Evolutionary conservation across 2,329 filamentous ascomycete genomes (phyloP), one percentile per base, ranked within the genome.

Genomic region (Colletotrichum paranaense): DNA sequence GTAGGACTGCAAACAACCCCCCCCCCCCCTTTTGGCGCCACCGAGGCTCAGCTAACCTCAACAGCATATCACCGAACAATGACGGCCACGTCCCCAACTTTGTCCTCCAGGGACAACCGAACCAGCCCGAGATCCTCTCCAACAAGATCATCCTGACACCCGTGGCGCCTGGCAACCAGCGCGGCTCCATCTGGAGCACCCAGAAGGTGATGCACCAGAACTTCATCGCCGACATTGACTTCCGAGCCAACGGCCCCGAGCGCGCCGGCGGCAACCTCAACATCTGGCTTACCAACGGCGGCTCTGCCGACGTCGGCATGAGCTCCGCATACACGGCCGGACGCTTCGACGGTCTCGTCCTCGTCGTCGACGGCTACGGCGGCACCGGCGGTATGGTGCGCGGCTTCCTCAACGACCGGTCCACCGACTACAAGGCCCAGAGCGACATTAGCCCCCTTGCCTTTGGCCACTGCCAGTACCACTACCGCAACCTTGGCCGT

Each of bases 81-180:
- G 73, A 73, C 35, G 74, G 72, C 58, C 56, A 67, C 26, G 84
- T 92, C 62, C 88, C 89, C 74, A 83, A 88, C 80, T 92, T 90
- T 79, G 81, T 83, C 71, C 81, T 91, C 74, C 83, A 87, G 68
- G 90, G 90, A 80, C 85, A 85, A 57, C 94, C 90, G 32, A 81
- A 84, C 75, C 77, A 82, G 46, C 90, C 91, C 76, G 89, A 93
- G 78, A 82, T 93, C 73, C 90, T 98, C 73, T 97, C 95, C 76
- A 96, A 98, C 87, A 95, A 95, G 81, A 81, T 98, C 73, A 93
- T 99, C 81, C 90, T 99, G 70, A 99, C 97, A 1, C 96, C 97
- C 12, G 92, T 95, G 16, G 92, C 92, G 62, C 95, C 95, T 6
- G 97, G 97, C 68, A 95, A 95, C 83, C 92, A 94, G 79, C 91